Base-by-base conservation (phyloP, 441 rosid species). In the Erodium moschatum region DNA sequence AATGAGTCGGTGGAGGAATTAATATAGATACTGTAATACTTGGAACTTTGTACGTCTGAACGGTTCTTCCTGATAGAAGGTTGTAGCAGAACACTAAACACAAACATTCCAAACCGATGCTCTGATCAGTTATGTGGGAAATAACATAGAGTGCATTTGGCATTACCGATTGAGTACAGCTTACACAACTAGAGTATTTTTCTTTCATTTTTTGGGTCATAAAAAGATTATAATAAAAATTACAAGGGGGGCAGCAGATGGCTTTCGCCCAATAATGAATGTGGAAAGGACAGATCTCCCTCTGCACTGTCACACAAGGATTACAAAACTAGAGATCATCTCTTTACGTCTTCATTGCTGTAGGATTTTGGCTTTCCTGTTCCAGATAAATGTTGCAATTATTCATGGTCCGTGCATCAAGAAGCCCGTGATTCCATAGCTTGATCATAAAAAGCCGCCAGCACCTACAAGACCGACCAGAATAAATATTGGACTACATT, bases 361-460 rank as follows among this genome's bases (percentile, higher is more conserved):
- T 71, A 2, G 72, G 77, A 52, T 68, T 56, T 19, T 56, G 62
- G 42, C 42, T 38, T 38, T 38, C 9, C 6, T 50, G 56, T 50
- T 89, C 90, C 12, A 92, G 89, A 69, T 76, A 72, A 70, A 74
- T 48, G 76, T 86, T 95, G 78, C 98, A 92, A 64, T 76, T 87
- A 86, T 92, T 95, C 93, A 92, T 87, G 31, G 84, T 85, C 64
- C 93, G 82, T 9, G 93, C 98, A 71, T 95, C 99, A 9, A 95
- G 97, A n/a, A 95, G 92, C 54, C 97, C 98, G n/a, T 90, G 99
- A 79, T 95, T 95, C 99, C 98, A 92, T 61, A 90, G 79, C 77
- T 95, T 95, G 73, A 92, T 88, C 99, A 92, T 85, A 66, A 87
- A 85, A 61, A 95, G 67, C 75, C 90, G 89, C 99, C 99, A 95